Evolutionary conservation across 768 basidiomycete species (phyloP), one percentile per base, ranked within the genome.

Genomic region (Lyophyllum semitale): DNA sequence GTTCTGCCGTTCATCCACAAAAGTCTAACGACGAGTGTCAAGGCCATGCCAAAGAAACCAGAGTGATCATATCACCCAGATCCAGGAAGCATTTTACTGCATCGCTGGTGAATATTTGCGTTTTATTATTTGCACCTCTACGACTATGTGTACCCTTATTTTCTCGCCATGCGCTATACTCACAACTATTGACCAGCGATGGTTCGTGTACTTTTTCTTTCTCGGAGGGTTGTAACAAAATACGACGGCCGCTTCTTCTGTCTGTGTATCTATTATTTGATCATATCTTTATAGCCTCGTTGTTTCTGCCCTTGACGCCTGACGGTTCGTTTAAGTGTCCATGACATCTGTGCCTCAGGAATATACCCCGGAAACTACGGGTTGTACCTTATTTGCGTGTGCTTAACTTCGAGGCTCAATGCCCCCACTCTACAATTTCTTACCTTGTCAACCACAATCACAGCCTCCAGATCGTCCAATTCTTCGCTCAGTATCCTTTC

Each of bases 1-100:
- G 91, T 93, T 2, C 66, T 93, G 57, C 91, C 91, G 18, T 93
- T 93, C 76, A 93, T 93, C 60, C 91, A 93, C 80, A 91, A 91
- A 81, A 84, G 80, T 59, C 78, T 93, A 55, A 91, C 89, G 2
- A 71, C 74, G 23, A 76, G 74, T 42, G 70, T 72, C 46, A 84
- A 84, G 70, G 70, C 71, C 8, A 59, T 66, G 3, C 72, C 67
- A 51, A 85, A 85, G 72, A 81, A 77, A 53, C 74, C 72, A n/a
- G 76, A 77, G 27, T 55, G 30, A 49, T 48, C 22, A 37, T 17
- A 27, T 38, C 18, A 8, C 37, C 7, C 15, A 15, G 38, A 6
- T 35, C 25, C 15, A 45, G 26, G 26, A 29, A 17, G 8, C 44
- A 45, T 27, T 35, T 33, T 30, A 29, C 38, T 48, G 37, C 40